Conservation (phyloP, 805 yeast genomes). For the Schwanniomyces sp. region DNA sequence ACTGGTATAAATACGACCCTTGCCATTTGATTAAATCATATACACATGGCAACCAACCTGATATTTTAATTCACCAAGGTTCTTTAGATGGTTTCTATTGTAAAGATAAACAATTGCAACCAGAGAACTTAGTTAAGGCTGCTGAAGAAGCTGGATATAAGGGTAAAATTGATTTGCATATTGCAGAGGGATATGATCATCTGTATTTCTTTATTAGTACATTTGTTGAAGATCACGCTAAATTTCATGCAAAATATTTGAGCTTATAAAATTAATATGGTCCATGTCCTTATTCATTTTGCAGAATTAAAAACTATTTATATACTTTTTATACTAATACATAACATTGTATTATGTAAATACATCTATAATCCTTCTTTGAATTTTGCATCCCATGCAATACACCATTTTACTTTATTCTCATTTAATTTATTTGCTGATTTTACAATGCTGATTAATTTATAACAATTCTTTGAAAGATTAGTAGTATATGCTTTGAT, state of each 20-base stretch:
- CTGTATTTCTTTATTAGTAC: slow-evolving; percentile 82
- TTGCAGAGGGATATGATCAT: slow-evolving; percentile 87
- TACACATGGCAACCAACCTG: slow-evolving; percentile 49
- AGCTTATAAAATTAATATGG: slow-evolving; percentile 22
- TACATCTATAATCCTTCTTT: slow-evolving; percentile 9
- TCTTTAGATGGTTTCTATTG: slow-evolving; percentile 69
- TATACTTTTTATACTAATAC: neutral
- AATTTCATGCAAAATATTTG: slow-evolving; percentile 76
- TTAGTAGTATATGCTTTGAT: slow-evolving; percentile 20
- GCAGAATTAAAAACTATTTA: neutral
- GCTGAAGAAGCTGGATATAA: slow-evolving; percentile 57
- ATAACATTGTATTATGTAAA: neutral
- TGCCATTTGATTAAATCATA: slow-evolving; percentile 63
- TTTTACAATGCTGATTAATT: slow-evolving; percentile 39
- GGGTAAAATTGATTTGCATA: slow-evolving; percentile 56
- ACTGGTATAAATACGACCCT: slow-evolving; percentile 86
- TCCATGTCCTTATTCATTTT: neutral
- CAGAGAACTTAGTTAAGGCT: slow-evolving; percentile 67
- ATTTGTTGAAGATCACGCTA: slow-evolving; percentile 80
- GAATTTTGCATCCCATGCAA: slow-evolving; percentile 53
- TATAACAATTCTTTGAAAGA: slow-evolving; percentile 25
- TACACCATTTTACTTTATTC: slow-evolving; percentile 58
- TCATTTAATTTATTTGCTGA: slow-evolving; percentile 49
- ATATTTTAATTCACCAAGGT: slow-evolving; percentile 83
- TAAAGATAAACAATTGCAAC: slow-evolving; percentile 63